phyloP scores from a whole-genome alignment of 805 yeast species.

The Pichia kluyveri region DNA sequence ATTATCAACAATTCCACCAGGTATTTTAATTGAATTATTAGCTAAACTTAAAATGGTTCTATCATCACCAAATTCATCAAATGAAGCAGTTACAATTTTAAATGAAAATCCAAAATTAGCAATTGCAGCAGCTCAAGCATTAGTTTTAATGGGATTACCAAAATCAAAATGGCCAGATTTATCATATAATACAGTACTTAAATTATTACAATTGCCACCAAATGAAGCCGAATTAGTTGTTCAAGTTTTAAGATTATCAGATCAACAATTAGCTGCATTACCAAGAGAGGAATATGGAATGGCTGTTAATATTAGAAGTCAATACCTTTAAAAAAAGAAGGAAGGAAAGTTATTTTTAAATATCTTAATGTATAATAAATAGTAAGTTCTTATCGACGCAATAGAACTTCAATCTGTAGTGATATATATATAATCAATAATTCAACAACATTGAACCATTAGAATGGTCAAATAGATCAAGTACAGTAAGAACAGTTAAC shows the following conservation, averaged over 20 bases:
- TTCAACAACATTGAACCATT: too few species aligned
- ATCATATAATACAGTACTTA: conserved; percentile 39
- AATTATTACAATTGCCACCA: conserved; percentile 41
- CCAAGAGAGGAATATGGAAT: conserved; percentile 45
- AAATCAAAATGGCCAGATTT: conserved; percentile 49
- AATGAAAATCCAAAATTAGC: conserved; percentile 49
- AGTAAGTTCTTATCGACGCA: not conserved
- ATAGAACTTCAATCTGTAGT: too few species aligned
- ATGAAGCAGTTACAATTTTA: conserved; percentile 44
- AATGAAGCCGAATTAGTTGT: conserved; percentile 51
- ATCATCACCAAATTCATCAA: conserved; percentile 31
- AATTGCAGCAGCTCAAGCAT: conserved; percentile 62
- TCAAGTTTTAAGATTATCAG: conserved; percentile 42
- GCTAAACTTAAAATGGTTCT: conserved; percentile 55
- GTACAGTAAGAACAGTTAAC: too few species aligned
- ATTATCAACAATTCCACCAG: conserved; percentile 58
- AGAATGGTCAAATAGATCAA: too few species aligned
- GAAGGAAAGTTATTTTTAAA: too few species aligned
- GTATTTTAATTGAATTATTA: conserved; percentile 58
- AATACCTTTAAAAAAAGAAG: conserved; percentile 31
- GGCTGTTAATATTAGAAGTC: conserved; percentile 47
- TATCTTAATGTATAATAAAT: too few species aligned
- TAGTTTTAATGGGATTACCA: conserved; percentile 68
- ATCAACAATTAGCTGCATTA: conserved; percentile 39
- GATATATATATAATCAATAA: too few species aligned